Conservation (phyloP, 345 rosid species). For the Hirschfeldia incana region DNA sequence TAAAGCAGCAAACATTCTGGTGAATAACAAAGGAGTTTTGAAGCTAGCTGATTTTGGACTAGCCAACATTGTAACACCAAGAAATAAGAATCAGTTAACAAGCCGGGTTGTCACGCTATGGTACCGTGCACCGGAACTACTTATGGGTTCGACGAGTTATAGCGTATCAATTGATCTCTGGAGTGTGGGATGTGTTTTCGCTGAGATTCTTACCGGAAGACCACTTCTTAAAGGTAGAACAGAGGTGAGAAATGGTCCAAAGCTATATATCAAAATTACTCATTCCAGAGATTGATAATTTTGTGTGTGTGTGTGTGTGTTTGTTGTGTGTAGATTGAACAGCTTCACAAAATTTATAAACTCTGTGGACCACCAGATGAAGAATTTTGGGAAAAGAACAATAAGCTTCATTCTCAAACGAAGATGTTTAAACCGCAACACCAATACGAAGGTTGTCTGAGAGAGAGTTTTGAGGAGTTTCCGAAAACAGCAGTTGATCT, state of each 20-base stretch:
- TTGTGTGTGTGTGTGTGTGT: background rate
- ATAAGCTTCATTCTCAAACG: slow-evolving; percentile 52
- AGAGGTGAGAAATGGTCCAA: slow-evolving; percentile 24
- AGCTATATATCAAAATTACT: background rate
- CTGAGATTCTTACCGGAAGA: slow-evolving; percentile 61
- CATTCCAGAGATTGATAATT: no score
- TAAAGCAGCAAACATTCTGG: slow-evolving; percentile 68
- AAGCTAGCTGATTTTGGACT: slow-evolving; percentile 80
- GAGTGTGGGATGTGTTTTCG: slow-evolving; percentile 82
- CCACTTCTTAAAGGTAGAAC: slow-evolving; percentile 87
- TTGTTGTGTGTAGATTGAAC: slow-evolving; percentile 58
- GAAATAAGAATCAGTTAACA: slow-evolving; percentile 60
- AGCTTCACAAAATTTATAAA: slow-evolving; percentile 72
- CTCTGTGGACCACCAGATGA: slow-evolving; percentile 77
- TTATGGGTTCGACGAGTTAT: slow-evolving; percentile 77
- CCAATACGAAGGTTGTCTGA: slow-evolving; percentile 52
- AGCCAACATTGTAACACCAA: slow-evolving; percentile 58
- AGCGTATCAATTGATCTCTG: slow-evolving; percentile 68
- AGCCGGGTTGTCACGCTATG: slow-evolving; percentile 81
- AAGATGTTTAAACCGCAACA: slow-evolving; percentile 69
- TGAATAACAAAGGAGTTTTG: slow-evolving; percentile 66
- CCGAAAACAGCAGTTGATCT: slow-evolving; percentile 47
- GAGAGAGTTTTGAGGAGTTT: slow-evolving; percentile 59
- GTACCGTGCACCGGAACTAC: slow-evolving; percentile 87
- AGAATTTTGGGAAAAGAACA: slow-evolving; percentile 61